Evolutionary conservation across 2,329 filamentous ascomycete genomes (phyloP), one percentile per base, ranked within the genome.

Genomic region (Colletotrichum sp.): DNA sequence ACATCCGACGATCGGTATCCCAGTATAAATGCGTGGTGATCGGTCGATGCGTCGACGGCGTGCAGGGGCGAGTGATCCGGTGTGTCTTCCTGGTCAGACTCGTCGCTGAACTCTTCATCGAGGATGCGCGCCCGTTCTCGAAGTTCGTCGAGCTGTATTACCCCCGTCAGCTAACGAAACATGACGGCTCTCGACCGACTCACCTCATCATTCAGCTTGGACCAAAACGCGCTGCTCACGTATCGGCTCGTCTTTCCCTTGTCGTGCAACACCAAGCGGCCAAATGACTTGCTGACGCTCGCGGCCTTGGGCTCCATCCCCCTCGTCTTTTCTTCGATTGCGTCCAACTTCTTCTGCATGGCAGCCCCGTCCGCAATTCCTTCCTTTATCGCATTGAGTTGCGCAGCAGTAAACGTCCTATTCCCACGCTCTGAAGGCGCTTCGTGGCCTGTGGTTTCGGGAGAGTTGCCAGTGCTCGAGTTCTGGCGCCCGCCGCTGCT

Each of bases 151-250:
- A 88, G 81, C 86, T 87, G 69, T n/a, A 4, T 2, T 30, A 36
- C 13, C 21, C 21, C 7, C n/a, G 71, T 76, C 52, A 76, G 71
- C 76, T 60, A 79, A 77, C 66, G 79, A 80, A 78, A 78, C 30
- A 69, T 49, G 26, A 18, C 6, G n/a, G n/a, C 39, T 26, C 8
- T 32, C 7, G 39, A 24, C 24, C 44, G 16, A 79, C 85, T 71
- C 84, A 93, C 92, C 88, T 96, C 94, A 69, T 95, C 94, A 76
- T 93, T 94, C 68, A 96, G 88, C 77, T 91, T 94, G 24, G 93
- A 91, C 93, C 93, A 95, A 80, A 96, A 95, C 8, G 91, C 93
- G 82, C 92, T 95, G 85, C 93, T 95, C 79, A 96, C 91, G 81
- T 96, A 96, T 81, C 93, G 88, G 71, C 91, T 92, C 65, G 91